phyloP scores from a whole-genome alignment of 208 protist species.

The Leishmania mexicana region DNA sequence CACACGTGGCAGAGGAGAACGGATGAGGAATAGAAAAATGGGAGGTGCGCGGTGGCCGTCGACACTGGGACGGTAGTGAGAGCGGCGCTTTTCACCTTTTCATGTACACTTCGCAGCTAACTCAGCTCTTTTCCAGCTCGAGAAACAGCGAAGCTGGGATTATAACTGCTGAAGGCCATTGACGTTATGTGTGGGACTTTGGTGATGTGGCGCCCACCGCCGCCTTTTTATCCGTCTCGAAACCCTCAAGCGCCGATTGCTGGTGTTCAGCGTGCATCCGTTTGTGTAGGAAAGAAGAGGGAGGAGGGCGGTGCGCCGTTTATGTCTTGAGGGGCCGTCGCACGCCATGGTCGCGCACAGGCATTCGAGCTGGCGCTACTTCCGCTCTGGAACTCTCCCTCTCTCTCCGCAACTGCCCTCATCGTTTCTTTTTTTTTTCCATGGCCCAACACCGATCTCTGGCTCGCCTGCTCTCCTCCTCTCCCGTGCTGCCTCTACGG shows the following conservation, averaged over 20 bases:
- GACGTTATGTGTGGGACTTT: not conserved
- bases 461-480: not conserved
- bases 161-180: not conserved
- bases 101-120: not conserved
- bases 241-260: not conserved
- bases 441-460: not conserved
- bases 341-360: not conserved
- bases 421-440: not conserved
- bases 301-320: not conserved
- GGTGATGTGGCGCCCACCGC: not conserved
- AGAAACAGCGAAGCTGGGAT: not conserved
- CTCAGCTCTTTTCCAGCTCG: not conserved
- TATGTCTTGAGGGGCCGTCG: not conserved
- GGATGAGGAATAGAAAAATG: not conserved
- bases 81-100: not conserved
- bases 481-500: too few species aligned
- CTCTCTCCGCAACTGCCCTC: not conserved
- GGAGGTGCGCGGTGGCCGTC: not conserved
- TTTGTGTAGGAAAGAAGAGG: not conserved
- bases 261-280: not conserved
- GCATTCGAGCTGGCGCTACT: not conserved
- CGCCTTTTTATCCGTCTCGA: not conserved
- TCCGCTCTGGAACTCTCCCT: not conserved
- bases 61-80: not conserved
- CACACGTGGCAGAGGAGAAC: not conserved